Evolutionary conservation across 148 eudicot species (phyloP).

Genomic region (Vaccinium darrowii): DNA sequence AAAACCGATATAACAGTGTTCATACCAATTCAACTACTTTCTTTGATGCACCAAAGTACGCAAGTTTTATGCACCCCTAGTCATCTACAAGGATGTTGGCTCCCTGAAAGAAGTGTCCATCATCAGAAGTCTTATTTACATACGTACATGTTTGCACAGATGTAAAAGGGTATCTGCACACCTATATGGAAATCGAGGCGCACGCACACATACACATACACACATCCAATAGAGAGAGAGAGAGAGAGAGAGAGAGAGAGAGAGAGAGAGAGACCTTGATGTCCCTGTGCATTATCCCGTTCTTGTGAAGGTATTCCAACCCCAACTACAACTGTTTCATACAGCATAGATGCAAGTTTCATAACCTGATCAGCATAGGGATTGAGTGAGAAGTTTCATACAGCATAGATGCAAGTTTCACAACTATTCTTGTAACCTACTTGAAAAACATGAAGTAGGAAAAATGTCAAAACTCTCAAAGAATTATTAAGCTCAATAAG

Average conservation of each 20-base stretch:
- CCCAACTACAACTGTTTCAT: constrained; percentile 62
- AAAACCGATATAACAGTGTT: not conserved
- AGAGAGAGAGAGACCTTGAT: constrained; percentile 52
- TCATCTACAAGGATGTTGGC: constrained; percentile 98
- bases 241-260: constrained; percentile 19
- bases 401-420: not conserved
- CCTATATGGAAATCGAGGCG: not conserved
- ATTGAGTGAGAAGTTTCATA: constrained; percentile 1
- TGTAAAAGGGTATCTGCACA: not conserved
- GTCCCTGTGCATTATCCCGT: constrained; percentile 88
- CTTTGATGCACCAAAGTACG: constrained; percentile 98
- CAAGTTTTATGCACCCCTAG: constrained; percentile 93
- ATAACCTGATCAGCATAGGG: constrained; percentile 48
- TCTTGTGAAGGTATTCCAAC: constrained; percentile 72
- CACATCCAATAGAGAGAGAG: not conserved
- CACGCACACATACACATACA: too few relatives aligned
- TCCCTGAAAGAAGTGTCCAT: constrained; percentile 46
- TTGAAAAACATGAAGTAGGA: not conserved
- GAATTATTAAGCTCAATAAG: not conserved
- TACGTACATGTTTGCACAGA: too few relatives aligned
- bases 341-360: constrained; percentile 53
- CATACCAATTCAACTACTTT: constrained; percentile 94
- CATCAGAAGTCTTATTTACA: not conserved
- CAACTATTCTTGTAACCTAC: not conserved
- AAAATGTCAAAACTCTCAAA: not conserved